Conservation (phyloP, 2,329 filamentous ascomycete genomes). For the Trichoderma oligosporum region DNA sequence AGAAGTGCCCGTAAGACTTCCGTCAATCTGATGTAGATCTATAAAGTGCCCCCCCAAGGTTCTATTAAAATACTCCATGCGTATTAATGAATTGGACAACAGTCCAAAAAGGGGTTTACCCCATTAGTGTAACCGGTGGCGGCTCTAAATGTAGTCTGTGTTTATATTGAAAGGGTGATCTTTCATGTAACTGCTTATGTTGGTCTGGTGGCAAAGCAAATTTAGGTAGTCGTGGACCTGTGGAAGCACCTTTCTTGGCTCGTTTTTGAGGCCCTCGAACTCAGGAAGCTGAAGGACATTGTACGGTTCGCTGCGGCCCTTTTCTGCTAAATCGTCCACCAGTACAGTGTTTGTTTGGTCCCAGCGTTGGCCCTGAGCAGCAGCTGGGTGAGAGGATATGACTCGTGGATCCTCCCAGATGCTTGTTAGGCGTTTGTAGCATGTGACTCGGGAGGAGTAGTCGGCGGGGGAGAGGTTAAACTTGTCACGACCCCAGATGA, state of each 20-base stretch:
- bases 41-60: background rate
- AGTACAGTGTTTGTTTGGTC: slow-evolving; percentile 83
- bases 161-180: slow-evolving; percentile 46
- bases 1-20: background rate
- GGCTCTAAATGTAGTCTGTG: slow-evolving; percentile 25
- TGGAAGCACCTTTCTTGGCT: slow-evolving; percentile 46
- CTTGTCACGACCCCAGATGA: slow-evolving; percentile 73
- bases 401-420: slow-evolving; percentile 61
- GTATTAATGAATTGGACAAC: background rate
- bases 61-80: background rate
- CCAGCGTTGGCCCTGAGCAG: slow-evolving; percentile 51
- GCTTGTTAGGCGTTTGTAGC: slow-evolving; percentile 77
- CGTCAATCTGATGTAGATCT: background rate
- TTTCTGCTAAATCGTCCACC: slow-evolving; percentile 79
- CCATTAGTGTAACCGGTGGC: background rate
- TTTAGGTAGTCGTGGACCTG: slow-evolving; percentile 62
- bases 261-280: slow-evolving; percentile 52
- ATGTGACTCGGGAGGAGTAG: slow-evolving; percentile 70
- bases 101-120: background rate
- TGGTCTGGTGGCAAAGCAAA: slow-evolving; percentile 47
- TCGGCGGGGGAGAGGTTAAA: slow-evolving; percentile 64
- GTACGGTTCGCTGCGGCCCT: slow-evolving; percentile 76
- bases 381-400: slow-evolving; percentile 42
- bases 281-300: slow-evolving; percentile 81
- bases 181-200: slow-evolving; percentile 62